Evolutionary conservation across 441 rosid genomes (phyloP).

Genomic region (Gossypium davidsonii): DNA sequence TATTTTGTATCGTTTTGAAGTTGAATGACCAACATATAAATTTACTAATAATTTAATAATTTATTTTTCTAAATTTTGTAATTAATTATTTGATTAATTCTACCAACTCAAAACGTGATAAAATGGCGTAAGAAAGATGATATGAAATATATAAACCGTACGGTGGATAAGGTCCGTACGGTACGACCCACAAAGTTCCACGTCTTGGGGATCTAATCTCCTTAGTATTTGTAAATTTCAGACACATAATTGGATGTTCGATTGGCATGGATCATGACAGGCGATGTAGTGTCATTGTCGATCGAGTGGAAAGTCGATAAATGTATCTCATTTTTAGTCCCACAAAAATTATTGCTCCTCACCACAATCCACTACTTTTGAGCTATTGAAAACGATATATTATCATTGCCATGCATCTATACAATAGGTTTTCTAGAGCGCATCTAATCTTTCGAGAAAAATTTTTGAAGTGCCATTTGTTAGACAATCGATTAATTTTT

Average conservation of each 20-base stretch:
- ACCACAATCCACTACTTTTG: slow-evolving; percentile 10
- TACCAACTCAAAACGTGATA: too few relatives aligned
- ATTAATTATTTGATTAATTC: not conserved
- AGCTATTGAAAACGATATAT: too few relatives aligned
- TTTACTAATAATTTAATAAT: too few relatives aligned
- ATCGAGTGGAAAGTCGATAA: slow-evolving; percentile 24
- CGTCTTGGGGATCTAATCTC: not conserved
- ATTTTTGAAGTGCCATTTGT: rapidly evolving
- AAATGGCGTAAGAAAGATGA: too few relatives aligned
- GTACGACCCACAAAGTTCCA: slow-evolving; percentile 20
- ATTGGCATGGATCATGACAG: not conserved
- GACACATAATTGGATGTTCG: slow-evolving; percentile 4
- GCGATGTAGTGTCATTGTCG: not conserved
- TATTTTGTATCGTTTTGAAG: too few relatives aligned
- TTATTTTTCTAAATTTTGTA: too few relatives aligned
- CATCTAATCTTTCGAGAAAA: too few relatives aligned
- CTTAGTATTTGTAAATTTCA: not conserved
- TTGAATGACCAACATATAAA: too few relatives aligned
- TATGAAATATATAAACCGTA: slow-evolving; percentile 9
- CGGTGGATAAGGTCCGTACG: slow-evolving; percentile 29
- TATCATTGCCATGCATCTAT: too few relatives aligned
- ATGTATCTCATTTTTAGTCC: slow-evolving; percentile 16
- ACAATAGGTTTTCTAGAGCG: too few relatives aligned
- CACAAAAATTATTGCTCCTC: not conserved
- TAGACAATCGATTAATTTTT: rapidly evolving